These are phyloP conservation scores for Trichoderma afroharzianum DNA, from an alignment of 2,329 filamentous ascomycete species.

Conservation along the genomic window DNA sequence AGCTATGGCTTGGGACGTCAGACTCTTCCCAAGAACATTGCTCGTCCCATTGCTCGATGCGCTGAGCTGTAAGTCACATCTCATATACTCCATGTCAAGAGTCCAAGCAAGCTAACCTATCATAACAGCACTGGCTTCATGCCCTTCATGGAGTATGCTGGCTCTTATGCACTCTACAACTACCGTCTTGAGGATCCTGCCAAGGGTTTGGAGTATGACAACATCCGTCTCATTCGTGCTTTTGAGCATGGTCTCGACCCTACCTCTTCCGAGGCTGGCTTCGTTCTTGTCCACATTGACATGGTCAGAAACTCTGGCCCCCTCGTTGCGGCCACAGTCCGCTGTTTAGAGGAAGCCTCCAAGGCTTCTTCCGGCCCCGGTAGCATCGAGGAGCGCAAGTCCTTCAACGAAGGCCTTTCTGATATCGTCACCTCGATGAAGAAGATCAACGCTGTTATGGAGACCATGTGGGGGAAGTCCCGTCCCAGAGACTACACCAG, in stretches of 20 bases:
- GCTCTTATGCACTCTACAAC: slow-evolving; percentile 66
- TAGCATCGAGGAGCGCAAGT: slow-evolving; percentile 40
- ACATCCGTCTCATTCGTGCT: slow-evolving; percentile 80
- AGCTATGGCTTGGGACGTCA: slow-evolving; percentile 75
- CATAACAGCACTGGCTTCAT: slow-evolving; percentile 63
- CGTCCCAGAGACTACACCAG: slow-evolving; percentile 79
- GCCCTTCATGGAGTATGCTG: slow-evolving; percentile 85
- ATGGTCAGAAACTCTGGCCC: slow-evolving; percentile 87
- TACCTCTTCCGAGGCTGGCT: slow-evolving; percentile 84
- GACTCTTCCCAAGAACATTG: slow-evolving; percentile 67
- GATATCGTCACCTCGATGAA: slow-evolving; percentile 56
- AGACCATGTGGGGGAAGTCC: slow-evolving; percentile 87
- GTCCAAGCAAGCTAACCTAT: neutral
- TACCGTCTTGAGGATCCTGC: slow-evolving; percentile 58
- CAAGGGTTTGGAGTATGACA: slow-evolving; percentile 57
- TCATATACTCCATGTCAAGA: neutral
- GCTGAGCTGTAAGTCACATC: slow-evolving; percentile 72
- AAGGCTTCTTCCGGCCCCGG: slow-evolving; percentile 28
- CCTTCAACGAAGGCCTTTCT: slow-evolving; percentile 62
- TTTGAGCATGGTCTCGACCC: slow-evolving; percentile 89
- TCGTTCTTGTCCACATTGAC: slow-evolving; percentile 92
- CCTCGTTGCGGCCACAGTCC: slow-evolving; percentile 68
- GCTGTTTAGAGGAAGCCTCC: slow-evolving; percentile 56
- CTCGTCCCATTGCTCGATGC: slow-evolving; percentile 78
- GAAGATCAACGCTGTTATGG: slow-evolving; percentile 77